Conservation (phyloP, 139 green algal species). For the Chlorella vulgaris region DNA sequence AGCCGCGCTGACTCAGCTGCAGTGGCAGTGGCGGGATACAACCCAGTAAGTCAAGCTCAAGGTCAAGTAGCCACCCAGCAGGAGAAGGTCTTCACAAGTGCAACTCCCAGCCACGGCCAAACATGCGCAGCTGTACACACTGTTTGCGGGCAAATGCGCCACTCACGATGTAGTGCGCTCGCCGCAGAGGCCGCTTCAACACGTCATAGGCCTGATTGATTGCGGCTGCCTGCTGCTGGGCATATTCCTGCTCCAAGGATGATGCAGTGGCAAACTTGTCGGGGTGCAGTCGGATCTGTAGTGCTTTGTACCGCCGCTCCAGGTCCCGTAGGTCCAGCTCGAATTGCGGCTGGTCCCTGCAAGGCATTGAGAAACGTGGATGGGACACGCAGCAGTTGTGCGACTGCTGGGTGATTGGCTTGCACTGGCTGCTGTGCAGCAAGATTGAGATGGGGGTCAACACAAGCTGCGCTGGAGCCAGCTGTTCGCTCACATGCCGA, state of each 20-base stretch:
- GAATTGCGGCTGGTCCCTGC: conserved; percentile 39
- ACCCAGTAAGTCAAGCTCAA: too few relatives aligned
- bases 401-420: too few relatives aligned
- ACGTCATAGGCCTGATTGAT: conserved; percentile 74
- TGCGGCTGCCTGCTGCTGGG: conserved; percentile 53
- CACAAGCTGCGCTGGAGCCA: too few relatives aligned
- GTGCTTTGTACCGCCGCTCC: conserved; percentile 64
- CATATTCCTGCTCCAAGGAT: conserved; percentile 58
- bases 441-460: too few relatives aligned
- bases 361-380: too few relatives aligned
- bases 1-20: conserved; percentile 53
- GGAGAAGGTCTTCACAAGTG: too few relatives aligned
- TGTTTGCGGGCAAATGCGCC: not conserved
- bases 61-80: too few relatives aligned
- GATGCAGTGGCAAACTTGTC: conserved; percentile 57
- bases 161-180: conserved; percentile 73
- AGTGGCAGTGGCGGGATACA: not conserved
- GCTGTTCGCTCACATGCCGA: conserved; percentile 52
- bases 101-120: not conserved
- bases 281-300: conserved; percentile 73
- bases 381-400: too few relatives aligned
- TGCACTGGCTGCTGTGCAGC: too few relatives aligned
- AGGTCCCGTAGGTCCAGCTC: conserved; percentile 58
- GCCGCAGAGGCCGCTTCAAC: conserved; percentile 58
- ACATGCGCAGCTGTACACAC: not conserved